Base-by-base conservation (phyloP, 805 yeast genomes). In the Yamadazyma endophytica region DNA sequence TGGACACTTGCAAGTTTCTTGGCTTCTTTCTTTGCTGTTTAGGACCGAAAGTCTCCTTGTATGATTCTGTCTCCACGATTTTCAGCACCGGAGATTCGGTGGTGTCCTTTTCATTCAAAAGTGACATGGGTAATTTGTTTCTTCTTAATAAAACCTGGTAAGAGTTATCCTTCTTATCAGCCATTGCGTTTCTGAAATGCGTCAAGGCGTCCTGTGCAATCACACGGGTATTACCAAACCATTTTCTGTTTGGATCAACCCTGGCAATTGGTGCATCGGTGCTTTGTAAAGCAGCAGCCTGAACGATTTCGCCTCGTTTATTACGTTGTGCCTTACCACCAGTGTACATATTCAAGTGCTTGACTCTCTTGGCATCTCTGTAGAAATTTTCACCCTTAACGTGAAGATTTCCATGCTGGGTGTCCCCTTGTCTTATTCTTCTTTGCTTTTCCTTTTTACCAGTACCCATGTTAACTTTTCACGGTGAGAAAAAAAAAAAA, bases 221-320 rank as follows among this genome's bases (percentile, higher is more conserved):
- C 24, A 90, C 98, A 53, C 98, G 77, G 9, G 98, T 87, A 61
- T 88, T 92, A 29, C 96, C 96, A 54, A 92, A 92, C 98, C 97
- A 90, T 54, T 94, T 77, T 58, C 96, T 77, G 58, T 90, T 90
- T 5, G 98, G 97, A 54, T 86, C 96, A 26, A 90, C 94, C 39
- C 98, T 72, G 2, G 97, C 97, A 42, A 69, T 77, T 9, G 97
- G 97, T 17, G 84, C 70, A 41, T 87, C 89, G 4, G 87, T 79
- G 45, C 84, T 80, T 57, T 90, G 98, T 36, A 90, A 72, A 17
- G 77, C 79, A 13, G 97, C 97, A 26, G 95, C 96, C 52, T 76
- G 71, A 33, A 87, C 73, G 37, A 89, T 73, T 19, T 88, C 96
- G 52, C 97, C 97, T 41, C 77, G 70, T 31, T 87, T 86, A 54